A percentile compares a stretch with the other conserved stretches of the same genome.
Evolutionary conservation across 805 yeast genomes (phyloP).

Genomic region (Wickerhamia fluorescens): DNA sequence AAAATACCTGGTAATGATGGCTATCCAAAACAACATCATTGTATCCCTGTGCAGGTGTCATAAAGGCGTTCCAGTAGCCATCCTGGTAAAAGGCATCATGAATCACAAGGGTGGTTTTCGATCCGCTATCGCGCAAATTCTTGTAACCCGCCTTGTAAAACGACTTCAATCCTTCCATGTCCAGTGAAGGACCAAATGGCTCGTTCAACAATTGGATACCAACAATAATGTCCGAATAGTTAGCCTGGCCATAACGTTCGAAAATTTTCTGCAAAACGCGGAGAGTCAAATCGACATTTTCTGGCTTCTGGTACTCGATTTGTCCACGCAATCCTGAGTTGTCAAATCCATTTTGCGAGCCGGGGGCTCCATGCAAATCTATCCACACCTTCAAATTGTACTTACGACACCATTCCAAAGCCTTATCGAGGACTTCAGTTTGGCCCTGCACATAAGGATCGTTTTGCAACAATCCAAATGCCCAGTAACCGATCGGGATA

Average conservation of each 20-base stretch:
- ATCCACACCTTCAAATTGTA: conserved; percentile 73
- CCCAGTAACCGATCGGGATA: conserved; percentile 96
- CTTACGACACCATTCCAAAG: conserved; percentile 66
- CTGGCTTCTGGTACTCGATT: conserved; percentile 47
- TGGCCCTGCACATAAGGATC: conserved; percentile 92
- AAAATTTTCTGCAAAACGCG: conserved; percentile 49
- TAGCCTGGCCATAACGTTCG: conserved; percentile 53
- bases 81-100: conserved; percentile 76
- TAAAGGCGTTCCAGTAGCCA: conserved; percentile 45
- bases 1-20: conserved; percentile 86
- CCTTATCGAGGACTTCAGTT: conserved; percentile 61
- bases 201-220: conserved; percentile 87
- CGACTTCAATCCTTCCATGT: conserved; percentile 49
- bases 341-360: conserved; percentile 94
- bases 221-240: conserved; percentile 63
- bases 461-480: conserved; percentile 49
- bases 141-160: conserved; percentile 62
- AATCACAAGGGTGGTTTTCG: conserved; percentile 47
- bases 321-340: conserved; percentile 80
- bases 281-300: conserved; percentile 48
- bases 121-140: conserved; percentile 49
- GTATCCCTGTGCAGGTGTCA: conserved; percentile 21
- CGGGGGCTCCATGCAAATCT: conserved; percentile 95
- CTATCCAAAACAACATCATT: conserved; percentile 79
- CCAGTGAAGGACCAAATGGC: conserved; percentile 71